Conservation (phyloP, 1,284 basidiomycete species). For the Ustilago loliicola region DNA sequence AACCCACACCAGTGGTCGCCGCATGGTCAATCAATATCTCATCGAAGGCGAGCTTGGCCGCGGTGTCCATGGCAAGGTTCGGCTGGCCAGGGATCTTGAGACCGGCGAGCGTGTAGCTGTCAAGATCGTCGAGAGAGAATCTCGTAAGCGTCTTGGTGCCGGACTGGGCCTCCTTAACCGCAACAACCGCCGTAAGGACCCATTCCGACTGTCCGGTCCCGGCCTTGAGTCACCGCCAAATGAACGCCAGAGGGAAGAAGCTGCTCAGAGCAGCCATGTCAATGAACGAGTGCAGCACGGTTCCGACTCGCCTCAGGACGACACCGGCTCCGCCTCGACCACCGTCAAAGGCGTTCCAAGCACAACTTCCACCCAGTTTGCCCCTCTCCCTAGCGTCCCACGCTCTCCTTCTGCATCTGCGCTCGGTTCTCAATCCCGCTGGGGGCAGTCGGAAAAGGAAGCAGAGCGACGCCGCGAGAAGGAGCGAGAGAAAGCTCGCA, state of each 20-base stretch:
- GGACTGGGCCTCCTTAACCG: slow-evolving; percentile 37
- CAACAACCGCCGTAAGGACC: slow-evolving; percentile 34
- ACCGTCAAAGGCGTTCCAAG: slow-evolving; percentile 33
- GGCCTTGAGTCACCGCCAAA: slow-evolving; percentile 14
- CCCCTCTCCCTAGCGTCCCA: slow-evolving; percentile 27
- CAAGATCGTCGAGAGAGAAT: slow-evolving; percentile 69
- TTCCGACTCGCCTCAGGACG: slow-evolving; percentile 24
- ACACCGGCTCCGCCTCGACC: slow-evolving; percentile 25
- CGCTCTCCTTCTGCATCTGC: slow-evolving; percentile 32
- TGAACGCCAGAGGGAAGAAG: neutral
- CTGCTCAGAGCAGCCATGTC: neutral
- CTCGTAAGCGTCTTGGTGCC: slow-evolving; percentile 61
- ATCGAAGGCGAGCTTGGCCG: slow-evolving; percentile 68
- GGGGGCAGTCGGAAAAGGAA: slow-evolving; percentile 45
- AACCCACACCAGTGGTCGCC: slow-evolving; percentile 64
- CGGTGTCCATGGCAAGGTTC: slow-evolving; percentile 68
- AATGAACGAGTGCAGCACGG: neutral
- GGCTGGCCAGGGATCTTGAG: slow-evolving; percentile 63
- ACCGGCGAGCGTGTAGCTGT: slow-evolving; percentile 67
- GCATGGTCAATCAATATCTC: slow-evolving; percentile 70
- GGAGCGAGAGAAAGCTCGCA: slow-evolving; percentile 55
- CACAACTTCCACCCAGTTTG: slow-evolving; percentile 35
- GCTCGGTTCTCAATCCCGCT: slow-evolving; percentile 26
- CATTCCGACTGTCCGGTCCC: slow-evolving; percentile 4
- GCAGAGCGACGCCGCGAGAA: slow-evolving; percentile 50